Conservation (phyloP, 164 flowering plant genomes). For the Litsea cubeba region DNA sequence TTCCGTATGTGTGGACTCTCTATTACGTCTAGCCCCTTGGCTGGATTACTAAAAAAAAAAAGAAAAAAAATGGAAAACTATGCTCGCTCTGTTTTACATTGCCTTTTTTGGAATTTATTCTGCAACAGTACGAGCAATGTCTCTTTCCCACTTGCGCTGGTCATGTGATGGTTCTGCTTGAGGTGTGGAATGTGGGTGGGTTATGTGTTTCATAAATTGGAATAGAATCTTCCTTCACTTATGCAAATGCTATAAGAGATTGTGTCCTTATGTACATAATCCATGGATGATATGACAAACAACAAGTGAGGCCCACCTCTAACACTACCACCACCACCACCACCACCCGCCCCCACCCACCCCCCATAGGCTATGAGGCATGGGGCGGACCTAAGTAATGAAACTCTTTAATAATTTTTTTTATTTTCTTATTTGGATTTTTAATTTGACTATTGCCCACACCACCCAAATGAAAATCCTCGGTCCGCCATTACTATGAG, state of each 20-base stretch:
- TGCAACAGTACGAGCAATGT: background rate
- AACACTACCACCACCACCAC: background rate
- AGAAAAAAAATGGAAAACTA: background rate
- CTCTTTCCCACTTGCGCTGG: conserved; percentile 37
- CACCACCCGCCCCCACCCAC: background rate
- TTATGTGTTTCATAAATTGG: conserved; percentile 46
- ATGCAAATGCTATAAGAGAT: conserved; percentile 13
- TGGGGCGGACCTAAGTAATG: too few species aligned
- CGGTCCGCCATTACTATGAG: too few species aligned
- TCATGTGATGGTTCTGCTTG: conserved; percentile 43
- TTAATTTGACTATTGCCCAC: too few species aligned
- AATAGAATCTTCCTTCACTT: conserved; percentile 77
- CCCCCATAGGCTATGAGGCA: too few species aligned
- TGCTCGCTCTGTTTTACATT: background rate
- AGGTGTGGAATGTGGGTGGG: conserved; percentile 18
- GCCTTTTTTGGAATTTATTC: conserved; percentile 4
- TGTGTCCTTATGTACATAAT: conserved; percentile 14
- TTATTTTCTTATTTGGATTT: too few species aligned
- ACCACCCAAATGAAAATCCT: too few species aligned
- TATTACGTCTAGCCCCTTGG: too few species aligned
- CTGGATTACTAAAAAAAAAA: too few species aligned
- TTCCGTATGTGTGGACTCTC: too few species aligned
- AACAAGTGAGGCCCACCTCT: background rate
- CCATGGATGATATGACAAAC: background rate
- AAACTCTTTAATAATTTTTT: too few species aligned